phyloP scores from a whole-genome alignment of 2,329 filamentous ascomycete species.

The Blastomyces percursus region DNA sequence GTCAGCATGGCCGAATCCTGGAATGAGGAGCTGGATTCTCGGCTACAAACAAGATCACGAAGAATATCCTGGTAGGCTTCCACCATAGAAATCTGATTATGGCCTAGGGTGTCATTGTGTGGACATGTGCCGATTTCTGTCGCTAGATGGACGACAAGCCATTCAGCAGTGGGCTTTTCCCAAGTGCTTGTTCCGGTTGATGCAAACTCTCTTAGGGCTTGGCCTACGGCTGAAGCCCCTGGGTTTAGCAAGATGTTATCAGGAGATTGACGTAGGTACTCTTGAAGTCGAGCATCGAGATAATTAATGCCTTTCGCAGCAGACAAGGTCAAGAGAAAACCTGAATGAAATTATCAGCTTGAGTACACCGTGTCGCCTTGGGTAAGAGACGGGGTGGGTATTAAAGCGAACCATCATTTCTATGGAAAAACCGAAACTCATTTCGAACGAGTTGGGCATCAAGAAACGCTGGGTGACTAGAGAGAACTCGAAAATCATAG shows the following conservation, averaged over 20 bases:
- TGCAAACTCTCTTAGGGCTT: neutral
- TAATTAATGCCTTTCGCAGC: constrained; percentile 3
- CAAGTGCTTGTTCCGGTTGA: constrained; percentile 3
- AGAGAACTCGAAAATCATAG: constrained; percentile 2
- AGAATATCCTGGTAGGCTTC: constrained; percentile 5
- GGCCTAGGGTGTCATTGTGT: constrained; percentile 4
- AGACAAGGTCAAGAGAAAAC: constrained; percentile 4
- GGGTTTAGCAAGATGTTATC: neutral
- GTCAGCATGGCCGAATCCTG: neutral
- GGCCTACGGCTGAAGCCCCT: constrained; percentile 1
- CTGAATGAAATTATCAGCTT: neutral
- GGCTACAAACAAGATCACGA: constrained; percentile 5
- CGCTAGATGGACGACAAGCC: constrained; percentile 1
- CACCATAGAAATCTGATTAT: constrained; percentile 1
- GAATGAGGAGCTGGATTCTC: neutral
- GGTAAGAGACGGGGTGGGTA: neutral
- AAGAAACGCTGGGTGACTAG: constrained; percentile 2
- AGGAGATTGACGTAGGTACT: constrained; percentile 2
- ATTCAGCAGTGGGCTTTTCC: constrained; percentile 4
- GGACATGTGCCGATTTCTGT: constrained; percentile 4
- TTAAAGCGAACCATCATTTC: constrained; percentile 1
- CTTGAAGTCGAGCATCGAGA: constrained; percentile 3
- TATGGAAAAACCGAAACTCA: constrained; percentile 4
- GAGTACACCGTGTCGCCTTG: neutral
- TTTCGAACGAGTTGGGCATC: constrained; percentile 5